phyloP scores from a whole-genome alignment of 2,329 filamentous ascomycete species.

The Zymoseptoria ardabiliae region DNA sequence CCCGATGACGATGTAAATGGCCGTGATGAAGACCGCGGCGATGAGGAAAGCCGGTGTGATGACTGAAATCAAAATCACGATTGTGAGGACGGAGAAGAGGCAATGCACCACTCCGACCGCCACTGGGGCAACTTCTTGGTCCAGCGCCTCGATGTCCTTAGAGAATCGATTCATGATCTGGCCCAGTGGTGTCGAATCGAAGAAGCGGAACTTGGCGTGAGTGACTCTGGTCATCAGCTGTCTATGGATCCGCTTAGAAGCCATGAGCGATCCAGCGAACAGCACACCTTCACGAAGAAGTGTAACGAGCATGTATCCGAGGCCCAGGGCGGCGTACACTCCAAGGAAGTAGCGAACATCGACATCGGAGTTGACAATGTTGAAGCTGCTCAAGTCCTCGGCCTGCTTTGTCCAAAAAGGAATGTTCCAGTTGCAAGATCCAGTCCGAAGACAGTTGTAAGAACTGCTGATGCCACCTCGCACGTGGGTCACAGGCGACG shows the following conservation, averaged over 20 bases:
- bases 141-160: slow-evolving; percentile 89
- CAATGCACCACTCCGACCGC: slow-evolving; percentile 70
- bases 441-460: slow-evolving; percentile 43
- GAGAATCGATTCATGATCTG: slow-evolving; percentile 98
- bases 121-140: slow-evolving; percentile 90
- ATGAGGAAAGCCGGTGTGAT: slow-evolving; percentile 90
- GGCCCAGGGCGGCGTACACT: slow-evolving; percentile 73
- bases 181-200: slow-evolving; percentile 89
- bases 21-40: slow-evolving; percentile 74
- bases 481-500: slow-evolving; percentile 37
- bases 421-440: slow-evolving; percentile 44
- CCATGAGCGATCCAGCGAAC: slow-evolving; percentile 84
- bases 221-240: slow-evolving; percentile 70
- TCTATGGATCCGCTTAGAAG: slow-evolving; percentile 77
- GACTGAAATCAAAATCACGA: slow-evolving; percentile 74
- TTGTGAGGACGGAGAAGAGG: slow-evolving; percentile 66
- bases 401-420: slow-evolving; percentile 21
- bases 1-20: slow-evolving; percentile 75
- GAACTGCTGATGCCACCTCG: slow-evolving; percentile 35
- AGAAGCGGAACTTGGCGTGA: slow-evolving; percentile 93
- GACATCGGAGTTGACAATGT: slow-evolving; percentile 40
- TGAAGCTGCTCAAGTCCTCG: slow-evolving; percentile 15
- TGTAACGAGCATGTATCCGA: slow-evolving; percentile 71
- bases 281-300: slow-evolving; percentile 78
- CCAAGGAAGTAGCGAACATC: slow-evolving; percentile 76